Evolutionary conservation across 768 basidiomycete genomes (phyloP).

Genomic region (Xerocomellus intermedius): DNA sequence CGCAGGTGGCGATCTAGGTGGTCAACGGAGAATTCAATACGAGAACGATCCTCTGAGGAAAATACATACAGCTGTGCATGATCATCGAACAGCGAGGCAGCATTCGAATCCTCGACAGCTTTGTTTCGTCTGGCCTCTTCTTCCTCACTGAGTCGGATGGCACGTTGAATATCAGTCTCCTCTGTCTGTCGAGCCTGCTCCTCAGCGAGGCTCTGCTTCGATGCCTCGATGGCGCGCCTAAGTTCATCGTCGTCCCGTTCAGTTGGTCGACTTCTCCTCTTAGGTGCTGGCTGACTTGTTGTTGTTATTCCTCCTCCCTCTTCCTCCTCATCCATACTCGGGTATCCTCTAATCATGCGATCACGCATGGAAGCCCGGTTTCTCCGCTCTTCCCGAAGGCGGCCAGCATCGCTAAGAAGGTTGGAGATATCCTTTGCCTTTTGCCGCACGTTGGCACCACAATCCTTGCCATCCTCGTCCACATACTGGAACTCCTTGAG

Average conservation of each 20-base stretch:
- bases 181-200: constrained; percentile 64
- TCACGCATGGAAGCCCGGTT: constrained; percentile 90
- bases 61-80: constrained; percentile 67
- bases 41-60: constrained; percentile 2
- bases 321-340: constrained; percentile 37
- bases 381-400: constrained; percentile 82
- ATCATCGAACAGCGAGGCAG: constrained; percentile 82
- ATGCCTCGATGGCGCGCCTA: constrained; percentile 83
- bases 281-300: constrained; percentile 13
- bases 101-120: constrained; percentile 72
- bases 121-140: constrained; percentile 79
- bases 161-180: constrained; percentile 82
- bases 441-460: constrained; percentile 96
- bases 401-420: constrained; percentile 79
- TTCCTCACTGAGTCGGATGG: constrained; percentile 83
- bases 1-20: constrained; percentile 31
- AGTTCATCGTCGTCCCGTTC: constrained; percentile 81
- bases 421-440: constrained; percentile 99
- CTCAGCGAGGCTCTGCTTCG: constrained; percentile 67
- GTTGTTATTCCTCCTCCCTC: constrained; percentile 11
- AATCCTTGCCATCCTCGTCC: constrained; percentile 95
- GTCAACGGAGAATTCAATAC: background rate
- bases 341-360: constrained; percentile 76
- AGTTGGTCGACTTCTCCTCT: constrained; percentile 16
- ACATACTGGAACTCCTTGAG: constrained; percentile 97